Evolutionary conservation across 352 stramenopile genomes (phyloP).

Genomic region (Pythium pyrilobum): DNA sequence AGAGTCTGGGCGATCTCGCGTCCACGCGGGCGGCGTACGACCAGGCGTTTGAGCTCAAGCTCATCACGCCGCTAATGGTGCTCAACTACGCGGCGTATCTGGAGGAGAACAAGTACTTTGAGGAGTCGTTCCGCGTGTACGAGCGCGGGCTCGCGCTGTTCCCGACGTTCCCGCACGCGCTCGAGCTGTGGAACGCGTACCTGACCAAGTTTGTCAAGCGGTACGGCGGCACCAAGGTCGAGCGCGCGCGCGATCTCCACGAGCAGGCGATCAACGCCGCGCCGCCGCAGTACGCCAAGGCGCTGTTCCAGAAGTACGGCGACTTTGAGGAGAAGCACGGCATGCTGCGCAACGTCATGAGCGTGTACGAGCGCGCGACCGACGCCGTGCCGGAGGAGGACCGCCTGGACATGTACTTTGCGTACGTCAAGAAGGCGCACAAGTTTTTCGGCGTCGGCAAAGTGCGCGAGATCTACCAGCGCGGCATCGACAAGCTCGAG

Average conservation of each 20-base stretch:
- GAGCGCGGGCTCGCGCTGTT: slow-evolving; percentile 84
- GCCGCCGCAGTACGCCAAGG: slow-evolving; percentile 85
- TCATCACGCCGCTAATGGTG: slow-evolving; percentile 96
- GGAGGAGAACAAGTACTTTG: slow-evolving; percentile 97
- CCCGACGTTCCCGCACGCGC: slow-evolving; percentile 92
- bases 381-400: slow-evolving; percentile 82
- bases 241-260: slow-evolving; percentile 96
- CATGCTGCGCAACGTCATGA: slow-evolving; percentile 94
- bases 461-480: slow-evolving; percentile 96
- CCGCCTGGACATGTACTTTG: slow-evolving; percentile 91
- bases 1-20: slow-evolving; percentile 94
- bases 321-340: slow-evolving; percentile 97
- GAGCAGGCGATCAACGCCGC: slow-evolving; percentile 90
- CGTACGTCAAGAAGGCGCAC: slow-evolving; percentile 94
- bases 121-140: slow-evolving; percentile 93
- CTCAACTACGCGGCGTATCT: slow-evolving; percentile 97
- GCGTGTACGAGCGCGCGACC: slow-evolving; percentile 94
- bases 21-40: slow-evolving; percentile 96
- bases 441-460: slow-evolving; percentile 96
- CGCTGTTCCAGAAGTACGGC: slow-evolving; percentile 84
- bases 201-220: slow-evolving; percentile 93
- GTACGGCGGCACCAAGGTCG: slow-evolving; percentile 95
- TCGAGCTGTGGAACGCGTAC: slow-evolving; percentile 96
- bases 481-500: slow-evolving; percentile 90
- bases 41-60: slow-evolving; percentile 92